Percentiles rank a stretch among this genome's conserved stretches.
These are phyloP conservation scores for Jamesozyma hellenica DNA, from an alignment of 805 yeast genomes.

Conservation along the genomic window DNA sequence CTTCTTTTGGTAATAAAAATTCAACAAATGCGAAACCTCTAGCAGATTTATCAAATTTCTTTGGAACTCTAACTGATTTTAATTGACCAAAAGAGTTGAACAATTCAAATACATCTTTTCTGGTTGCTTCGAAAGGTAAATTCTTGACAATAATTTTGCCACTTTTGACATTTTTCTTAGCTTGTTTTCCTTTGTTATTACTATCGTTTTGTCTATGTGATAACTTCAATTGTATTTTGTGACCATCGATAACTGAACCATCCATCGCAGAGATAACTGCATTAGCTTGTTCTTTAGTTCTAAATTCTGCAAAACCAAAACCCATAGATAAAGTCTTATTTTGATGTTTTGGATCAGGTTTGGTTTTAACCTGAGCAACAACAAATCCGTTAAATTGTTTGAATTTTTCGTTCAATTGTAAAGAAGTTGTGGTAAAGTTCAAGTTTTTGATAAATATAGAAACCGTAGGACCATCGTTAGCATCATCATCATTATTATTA, in stretches of 20 bases:
- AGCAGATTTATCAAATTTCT: slow-evolving; percentile 88
- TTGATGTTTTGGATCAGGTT: slow-evolving; percentile 71
- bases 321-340: slow-evolving; percentile 85
- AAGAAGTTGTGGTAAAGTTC: slow-evolving; percentile 67
- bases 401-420: slow-evolving; percentile 51
- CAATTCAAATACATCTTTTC: slow-evolving; percentile 85
- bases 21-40: slow-evolving; percentile 98
- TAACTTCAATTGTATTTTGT: slow-evolving; percentile 76
- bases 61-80: slow-evolving; percentile 90
- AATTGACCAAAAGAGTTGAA: slow-evolving; percentile 92
- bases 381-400: slow-evolving; percentile 68
- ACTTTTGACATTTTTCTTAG: slow-evolving; percentile 33
- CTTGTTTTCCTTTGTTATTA: slow-evolving; percentile 14
- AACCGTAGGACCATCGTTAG: slow-evolving; percentile 61
- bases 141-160: slow-evolving; percentile 88
- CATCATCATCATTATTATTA: slow-evolving; percentile 33
- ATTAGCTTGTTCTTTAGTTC: slow-evolving; percentile 65
- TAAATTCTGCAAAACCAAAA: slow-evolving; percentile 90
- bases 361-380: slow-evolving; percentile 72
- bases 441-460: slow-evolving; percentile 88
- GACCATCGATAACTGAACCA: slow-evolving; percentile 77
- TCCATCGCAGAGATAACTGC: slow-evolving; percentile 65
- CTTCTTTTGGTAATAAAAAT: slow-evolving; percentile 76
- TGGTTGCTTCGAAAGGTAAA: slow-evolving; percentile 90
- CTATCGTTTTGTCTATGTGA: slow-evolving; percentile 61